Evolutionary conservation across 2,329 filamentous ascomycete species (phyloP).

Genomic region (Lecanicillium sp.): DNA sequence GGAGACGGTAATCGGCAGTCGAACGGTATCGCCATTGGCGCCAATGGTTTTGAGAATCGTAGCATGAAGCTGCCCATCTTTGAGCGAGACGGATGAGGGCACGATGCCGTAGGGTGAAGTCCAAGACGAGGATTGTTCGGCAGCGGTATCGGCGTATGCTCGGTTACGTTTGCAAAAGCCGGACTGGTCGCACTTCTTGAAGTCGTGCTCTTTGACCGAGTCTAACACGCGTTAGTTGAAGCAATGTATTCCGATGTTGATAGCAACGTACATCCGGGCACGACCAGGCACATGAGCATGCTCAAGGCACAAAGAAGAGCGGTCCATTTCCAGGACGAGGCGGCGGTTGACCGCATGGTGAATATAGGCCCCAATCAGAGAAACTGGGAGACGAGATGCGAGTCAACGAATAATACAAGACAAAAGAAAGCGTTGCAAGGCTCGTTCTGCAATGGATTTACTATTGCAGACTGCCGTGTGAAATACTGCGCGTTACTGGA

Average conservation of each 20-base stretch:
- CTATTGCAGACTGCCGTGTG: too few relatives aligned
- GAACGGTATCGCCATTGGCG: slow-evolving; percentile 54
- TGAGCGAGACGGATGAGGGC: slow-evolving; percentile 63
- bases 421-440: too few relatives aligned
- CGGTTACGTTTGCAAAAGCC: slow-evolving; percentile 97
- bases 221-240: slow-evolving; percentile 37
- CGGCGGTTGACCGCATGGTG: too few relatives aligned
- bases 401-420: too few relatives aligned
- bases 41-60: slow-evolving; percentile 73
- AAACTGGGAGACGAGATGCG: too few relatives aligned
- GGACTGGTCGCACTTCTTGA: slow-evolving; percentile 92
- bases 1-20: slow-evolving; percentile 74
- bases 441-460: too few relatives aligned
- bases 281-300: slow-evolving; percentile 51
- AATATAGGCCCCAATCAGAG: too few relatives aligned
- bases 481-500: too few relatives aligned
- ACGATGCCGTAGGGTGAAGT: slow-evolving; percentile 72
- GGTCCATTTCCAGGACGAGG: slow-evolving; percentile 40
- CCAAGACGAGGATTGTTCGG: slow-evolving; percentile 59
- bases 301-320: slow-evolving; percentile 51
- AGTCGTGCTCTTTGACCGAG: slow-evolving; percentile 89
- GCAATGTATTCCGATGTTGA: neutral
- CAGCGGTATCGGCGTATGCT: slow-evolving; percentile 72
- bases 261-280: slow-evolving; percentile 47
- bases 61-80: slow-evolving; percentile 71